These are phyloP conservation scores for Lipomyces yamadae DNA, from an alignment of 805 yeast genomes.

Conservation along the genomic window DNA sequence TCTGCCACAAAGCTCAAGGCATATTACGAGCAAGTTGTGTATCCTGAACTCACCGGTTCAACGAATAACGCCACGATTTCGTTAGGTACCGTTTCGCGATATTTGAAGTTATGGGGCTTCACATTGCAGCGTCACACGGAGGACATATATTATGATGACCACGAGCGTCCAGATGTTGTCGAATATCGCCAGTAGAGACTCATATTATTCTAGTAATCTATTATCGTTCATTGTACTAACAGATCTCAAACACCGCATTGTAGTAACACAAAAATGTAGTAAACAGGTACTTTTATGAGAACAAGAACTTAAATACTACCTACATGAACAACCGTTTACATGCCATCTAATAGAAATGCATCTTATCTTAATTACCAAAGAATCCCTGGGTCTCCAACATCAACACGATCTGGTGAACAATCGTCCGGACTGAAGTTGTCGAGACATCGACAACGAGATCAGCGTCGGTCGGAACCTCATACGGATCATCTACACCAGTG, in stretches of 20 bases:
- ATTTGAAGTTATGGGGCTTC: slow-evolving; percentile 2
- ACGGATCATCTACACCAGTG: slow-evolving; percentile 55
- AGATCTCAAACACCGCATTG: too few relatives aligned
- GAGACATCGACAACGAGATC: slow-evolving; percentile 62
- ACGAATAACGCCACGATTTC: slow-evolving; percentile 4
- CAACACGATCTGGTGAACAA: slow-evolving; percentile 73
- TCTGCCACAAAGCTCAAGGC: slow-evolving; percentile 6
- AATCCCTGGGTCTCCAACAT: slow-evolving; percentile 83
- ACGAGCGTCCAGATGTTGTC: slow-evolving; percentile 1
- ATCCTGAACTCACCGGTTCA: slow-evolving; percentile 3
- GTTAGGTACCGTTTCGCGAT: neutral
- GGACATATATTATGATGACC: neutral
- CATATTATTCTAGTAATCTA: neutral
- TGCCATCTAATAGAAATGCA: neutral
- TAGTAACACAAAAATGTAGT: too few relatives aligned
- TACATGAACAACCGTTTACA: neutral
- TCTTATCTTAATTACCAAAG: slow-evolving; percentile 51
- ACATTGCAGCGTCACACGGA: neutral
- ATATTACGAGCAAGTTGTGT: slow-evolving; percentile 3
- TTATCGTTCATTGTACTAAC: too few relatives aligned
- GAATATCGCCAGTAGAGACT: neutral
- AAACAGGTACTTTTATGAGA: neutral
- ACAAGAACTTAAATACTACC: neutral
- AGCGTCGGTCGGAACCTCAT: slow-evolving; percentile 56
- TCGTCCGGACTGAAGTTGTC: slow-evolving; percentile 64